Evolutionary conservation across 2,329 filamentous ascomycete species (phyloP).

Genomic region (Alternaria atra): DNA sequence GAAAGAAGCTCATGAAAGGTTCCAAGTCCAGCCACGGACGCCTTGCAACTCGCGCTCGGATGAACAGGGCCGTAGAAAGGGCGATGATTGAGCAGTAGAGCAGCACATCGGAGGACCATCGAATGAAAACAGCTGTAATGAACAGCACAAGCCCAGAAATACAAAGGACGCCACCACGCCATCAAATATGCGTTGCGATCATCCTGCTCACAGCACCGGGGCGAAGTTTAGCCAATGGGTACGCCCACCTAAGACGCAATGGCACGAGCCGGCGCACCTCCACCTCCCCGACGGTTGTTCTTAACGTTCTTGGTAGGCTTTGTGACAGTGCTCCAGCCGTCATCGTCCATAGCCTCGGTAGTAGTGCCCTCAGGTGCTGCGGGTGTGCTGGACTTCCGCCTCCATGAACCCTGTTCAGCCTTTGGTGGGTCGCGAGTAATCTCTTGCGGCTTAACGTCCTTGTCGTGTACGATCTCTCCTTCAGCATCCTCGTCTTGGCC

Average conservation of each 20-base stretch:
- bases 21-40: constrained; percentile 26
- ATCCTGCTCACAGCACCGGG: constrained; percentile 31
- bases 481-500: constrained; percentile 60
- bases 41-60: constrained; percentile 24
- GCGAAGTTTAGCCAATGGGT: constrained; percentile 16
- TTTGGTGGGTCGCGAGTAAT: constrained; percentile 57
- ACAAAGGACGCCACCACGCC: constrained; percentile 37
- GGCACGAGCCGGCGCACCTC: constrained; percentile 52
- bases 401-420: constrained; percentile 51
- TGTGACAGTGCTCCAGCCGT: constrained; percentile 64
- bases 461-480: constrained; percentile 60
- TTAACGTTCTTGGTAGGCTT: constrained; percentile 54
- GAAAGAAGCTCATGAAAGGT: constrained; percentile 24
- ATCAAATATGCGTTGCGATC: constrained; percentile 38
- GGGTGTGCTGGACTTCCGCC: constrained; percentile 47
- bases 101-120: constrained; percentile 27
- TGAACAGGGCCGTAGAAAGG: constrained; percentile 21
- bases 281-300: constrained; percentile 53
- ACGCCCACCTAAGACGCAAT: constrained; percentile 55
- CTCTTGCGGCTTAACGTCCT: constrained; percentile 65
- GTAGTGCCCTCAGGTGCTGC: constrained; percentile 50
- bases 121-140: constrained; percentile 38
- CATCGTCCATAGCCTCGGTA: constrained; percentile 59
- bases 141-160: constrained; percentile 29
- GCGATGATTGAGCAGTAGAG: constrained; percentile 24